Percentiles rank a stretch among this genome's conserved stretches.
These are phyloP conservation scores for Botrytis byssoidea DNA, from an alignment of 2,329 filamentous ascomycete species.

Conservation along the genomic window DNA sequence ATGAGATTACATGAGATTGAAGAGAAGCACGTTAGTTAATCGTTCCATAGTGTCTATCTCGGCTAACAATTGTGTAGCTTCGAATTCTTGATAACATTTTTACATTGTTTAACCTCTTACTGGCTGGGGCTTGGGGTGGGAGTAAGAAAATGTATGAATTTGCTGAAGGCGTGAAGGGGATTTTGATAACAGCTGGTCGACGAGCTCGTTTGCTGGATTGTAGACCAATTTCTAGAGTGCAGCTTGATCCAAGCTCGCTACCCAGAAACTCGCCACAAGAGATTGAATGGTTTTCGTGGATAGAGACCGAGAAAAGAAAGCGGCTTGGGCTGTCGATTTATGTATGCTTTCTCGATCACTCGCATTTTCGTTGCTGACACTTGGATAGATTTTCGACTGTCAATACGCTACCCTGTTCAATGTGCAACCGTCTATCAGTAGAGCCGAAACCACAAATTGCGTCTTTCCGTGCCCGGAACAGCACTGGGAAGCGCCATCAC, in stretches of 20 bases:
- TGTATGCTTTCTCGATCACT: constrained; percentile 24
- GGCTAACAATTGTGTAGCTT: constrained; percentile 28
- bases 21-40: constrained; percentile 31
- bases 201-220: constrained; percentile 35
- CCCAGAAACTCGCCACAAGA: constrained; percentile 26
- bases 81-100: constrained; percentile 34
- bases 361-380: neutral
- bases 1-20: constrained; percentile 31
- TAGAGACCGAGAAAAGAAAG: constrained; percentile 37
- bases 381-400: constrained; percentile 33
- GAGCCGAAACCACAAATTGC: constrained; percentile 37
- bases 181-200: constrained; percentile 33
- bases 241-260: constrained; percentile 25
- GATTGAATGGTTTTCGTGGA: constrained; percentile 34
- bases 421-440: constrained; percentile 35
- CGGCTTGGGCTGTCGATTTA: constrained; percentile 36
- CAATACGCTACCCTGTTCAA: constrained; percentile 37
- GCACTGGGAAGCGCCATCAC: constrained; percentile 31
- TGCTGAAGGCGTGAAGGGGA: constrained; percentile 34
- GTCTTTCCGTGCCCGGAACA: constrained; percentile 34
- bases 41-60: too few relatives aligned
- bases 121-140: constrained; percentile 36
- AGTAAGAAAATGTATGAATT: constrained; percentile 36
- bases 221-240: constrained; percentile 27
- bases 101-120: constrained; percentile 34